These are phyloP conservation scores for Striga asiatica DNA, from an alignment of 257 asterid genomes.

Conservation along the genomic window DNA sequence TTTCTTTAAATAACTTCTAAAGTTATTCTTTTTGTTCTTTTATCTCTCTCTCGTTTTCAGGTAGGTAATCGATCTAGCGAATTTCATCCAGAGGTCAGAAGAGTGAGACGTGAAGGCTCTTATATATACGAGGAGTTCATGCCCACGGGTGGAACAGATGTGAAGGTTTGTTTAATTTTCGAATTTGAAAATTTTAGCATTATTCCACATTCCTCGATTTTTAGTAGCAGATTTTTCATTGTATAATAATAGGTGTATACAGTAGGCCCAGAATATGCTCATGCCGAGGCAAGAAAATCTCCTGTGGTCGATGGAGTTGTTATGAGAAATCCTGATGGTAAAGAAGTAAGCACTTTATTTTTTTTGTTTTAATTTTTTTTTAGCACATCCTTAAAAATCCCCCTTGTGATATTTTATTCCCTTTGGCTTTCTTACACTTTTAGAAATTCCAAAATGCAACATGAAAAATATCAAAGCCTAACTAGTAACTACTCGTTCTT, in stretches of 20 bases:
- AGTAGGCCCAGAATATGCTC: conserved; percentile 97
- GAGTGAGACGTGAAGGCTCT: conserved; percentile 98
- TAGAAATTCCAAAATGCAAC: too few relatives aligned
- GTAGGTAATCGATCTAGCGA: conserved; percentile 98
- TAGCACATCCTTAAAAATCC: too few relatives aligned
- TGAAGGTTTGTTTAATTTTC: conserved; percentile 60
- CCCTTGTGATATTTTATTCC: not conserved
- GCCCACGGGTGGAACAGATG: conserved; percentile 99
- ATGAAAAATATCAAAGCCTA: too few relatives aligned
- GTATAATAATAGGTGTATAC: conserved; percentile 62
- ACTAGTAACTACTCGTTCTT: too few relatives aligned
- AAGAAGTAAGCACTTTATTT: conserved; percentile 56
- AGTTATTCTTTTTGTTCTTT: conserved; percentile 2
- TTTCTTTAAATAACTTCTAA: not conserved
- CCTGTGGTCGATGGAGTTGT: conserved; percentile 99
- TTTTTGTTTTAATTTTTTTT: not conserved
- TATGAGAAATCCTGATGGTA: conserved; percentile 97
- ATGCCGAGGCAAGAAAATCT: conserved; percentile 98
- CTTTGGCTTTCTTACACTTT: too few relatives aligned
- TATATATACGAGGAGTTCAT: conserved; percentile 96
- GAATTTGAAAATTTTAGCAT: too few relatives aligned
- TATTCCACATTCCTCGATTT: too few relatives aligned
- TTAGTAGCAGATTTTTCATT: too few relatives aligned
- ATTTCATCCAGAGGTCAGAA: conserved; percentile 93
- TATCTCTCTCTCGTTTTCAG: conserved; percentile 31